Evolutionary conservation across 2,329 filamentous ascomycete species (phyloP), one percentile per base, ranked within the genome.

Genomic region (Aspergillus terreus): DNA sequence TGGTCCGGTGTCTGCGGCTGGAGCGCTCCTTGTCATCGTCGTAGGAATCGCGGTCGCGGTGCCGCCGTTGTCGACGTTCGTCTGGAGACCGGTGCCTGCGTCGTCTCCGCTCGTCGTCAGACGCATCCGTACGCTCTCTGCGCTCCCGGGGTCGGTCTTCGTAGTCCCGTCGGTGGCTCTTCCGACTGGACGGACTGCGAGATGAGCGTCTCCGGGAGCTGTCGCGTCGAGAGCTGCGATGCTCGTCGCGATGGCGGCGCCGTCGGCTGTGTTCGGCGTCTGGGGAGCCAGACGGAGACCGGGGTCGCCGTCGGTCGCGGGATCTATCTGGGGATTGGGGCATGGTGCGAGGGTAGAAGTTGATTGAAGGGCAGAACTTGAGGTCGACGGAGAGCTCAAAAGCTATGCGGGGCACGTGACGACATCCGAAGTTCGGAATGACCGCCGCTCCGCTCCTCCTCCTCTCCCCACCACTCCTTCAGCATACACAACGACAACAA

Each of bases 191-290:
- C n/a, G 63, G 65, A 25, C 65, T 68, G 47, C 57, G 61, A 2
- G 66, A 66, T 14, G 53, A 58, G 15, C 55, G 57, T 44, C 60
- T 58, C 23, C 57, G 54, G 11, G 63, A 47, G 30, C 54, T 61
- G 15, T 65, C 59, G 49, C 57, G 58, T 44, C 54, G 63, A 44
- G 65, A 68, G 58, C 55, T 64, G 47, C 60, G 65, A 19, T 59
- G 56, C 15, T 61, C 55, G 36, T 64, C 58, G 10, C 54, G 51
- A 42, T 55, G 53, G 32, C 56, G 60, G 36, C 58, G 58, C 43
- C 57, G 63, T 47, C 54, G 62, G 48, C 61, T 59, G 33, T 52
- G 52, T 40, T 55, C 55, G 47, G 51, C 59, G 35, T 61, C 57
- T 14, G 49, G 53, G 2, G 63, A 59, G 21, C 53, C 53, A 5